Evolutionary conservation across 2,329 filamentous ascomycete species (phyloP), one percentile per base, ranked within the genome.

Genomic region (Dothiorella sarmentorum): DNA sequence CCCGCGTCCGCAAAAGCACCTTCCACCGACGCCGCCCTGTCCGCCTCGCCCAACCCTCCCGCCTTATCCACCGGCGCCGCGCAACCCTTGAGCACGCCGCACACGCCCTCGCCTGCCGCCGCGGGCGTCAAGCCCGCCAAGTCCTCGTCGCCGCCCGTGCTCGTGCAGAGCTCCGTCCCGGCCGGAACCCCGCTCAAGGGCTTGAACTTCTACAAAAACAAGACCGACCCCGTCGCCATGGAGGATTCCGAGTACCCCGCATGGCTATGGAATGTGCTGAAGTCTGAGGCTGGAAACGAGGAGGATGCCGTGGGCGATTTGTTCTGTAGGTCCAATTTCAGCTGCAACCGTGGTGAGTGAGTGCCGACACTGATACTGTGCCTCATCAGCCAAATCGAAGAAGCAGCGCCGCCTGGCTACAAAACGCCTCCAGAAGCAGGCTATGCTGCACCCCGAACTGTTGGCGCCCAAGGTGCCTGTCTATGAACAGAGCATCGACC

Each of bases 241-340:
- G 79, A 85, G 31, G 90, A 95, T 65, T 79, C 85, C 20, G 88
- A 89, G 62, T 95, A 95, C 73, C 90, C 90, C 3, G 78, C 78
- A 22, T 95, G 90, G 90, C 73, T 95, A 62, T 95, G 90, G 90
- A 79, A 75, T 3, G 85, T 88, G 64, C 75, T 94, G 58, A 82
- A 86, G 52, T 78, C 73, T 66, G 76, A 83, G 73, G 82, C 84
- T 73, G 84, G 81, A 68, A 70, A 68, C 59, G 68, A 75, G 2
- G 82, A 75, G 3, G 82, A 79, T 10, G 80, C 79, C 9, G 82
- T 82, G 24, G 88, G 85, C 20, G 90, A 93, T 76, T 81, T 91
- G 65, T 94, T 91, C 72, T 92, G 90, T 93, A 83, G 52, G 87
- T 82, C 52, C 38, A 33, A 13, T 9, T n/a, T n/a, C 11, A 3